A percentile compares a stretch with the other conserved stretches of the same genome.
These are phyloP conservation scores for Herpetospermum pedunculosum DNA, from an alignment of 306 rosid species.

Conservation along the genomic window DNA sequence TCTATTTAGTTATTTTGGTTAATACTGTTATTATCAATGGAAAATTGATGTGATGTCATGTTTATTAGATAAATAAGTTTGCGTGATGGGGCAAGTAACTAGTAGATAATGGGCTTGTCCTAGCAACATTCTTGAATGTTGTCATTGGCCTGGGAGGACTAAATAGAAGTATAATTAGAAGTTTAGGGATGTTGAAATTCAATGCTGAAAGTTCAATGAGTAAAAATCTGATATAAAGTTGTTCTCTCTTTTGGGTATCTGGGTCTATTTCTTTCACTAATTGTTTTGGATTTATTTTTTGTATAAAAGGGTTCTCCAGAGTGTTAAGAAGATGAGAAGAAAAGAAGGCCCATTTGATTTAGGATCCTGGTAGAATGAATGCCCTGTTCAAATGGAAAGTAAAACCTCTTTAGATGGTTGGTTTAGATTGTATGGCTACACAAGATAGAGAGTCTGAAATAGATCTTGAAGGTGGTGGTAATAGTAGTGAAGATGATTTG, in stretches of 20 bases:
- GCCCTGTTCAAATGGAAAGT: conserved; percentile 1
- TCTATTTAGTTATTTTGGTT: neutral
- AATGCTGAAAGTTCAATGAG: neutral
- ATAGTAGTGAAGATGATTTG: conserved; percentile 43
- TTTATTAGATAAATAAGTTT: neutral
- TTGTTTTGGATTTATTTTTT: neutral
- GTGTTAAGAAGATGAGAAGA: conserved; percentile 5
- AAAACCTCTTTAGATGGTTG: conserved; percentile 5
- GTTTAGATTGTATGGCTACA: conserved; percentile 6
- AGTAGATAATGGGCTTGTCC: neutral
- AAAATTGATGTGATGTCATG: neutral
- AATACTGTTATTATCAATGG: neutral
- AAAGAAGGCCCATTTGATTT: conserved; percentile 3
- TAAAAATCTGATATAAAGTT: neutral
- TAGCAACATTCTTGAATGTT: neutral
- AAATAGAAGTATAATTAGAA: neutral
- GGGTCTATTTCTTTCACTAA: neutral
- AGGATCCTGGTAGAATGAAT: conserved; percentile 10
- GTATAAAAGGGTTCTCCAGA: neutral
- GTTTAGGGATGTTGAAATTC: too few relatives aligned
- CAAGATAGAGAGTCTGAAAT: conserved; percentile 9
- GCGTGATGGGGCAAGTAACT: neutral
- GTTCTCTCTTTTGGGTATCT: neutral
- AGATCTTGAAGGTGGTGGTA: conserved; percentile 14
- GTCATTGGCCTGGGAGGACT: neutral